These are phyloP conservation scores for Xerophyta viscosa DNA, from an alignment of 106 monocot species.

Conservation along the genomic window DNA sequence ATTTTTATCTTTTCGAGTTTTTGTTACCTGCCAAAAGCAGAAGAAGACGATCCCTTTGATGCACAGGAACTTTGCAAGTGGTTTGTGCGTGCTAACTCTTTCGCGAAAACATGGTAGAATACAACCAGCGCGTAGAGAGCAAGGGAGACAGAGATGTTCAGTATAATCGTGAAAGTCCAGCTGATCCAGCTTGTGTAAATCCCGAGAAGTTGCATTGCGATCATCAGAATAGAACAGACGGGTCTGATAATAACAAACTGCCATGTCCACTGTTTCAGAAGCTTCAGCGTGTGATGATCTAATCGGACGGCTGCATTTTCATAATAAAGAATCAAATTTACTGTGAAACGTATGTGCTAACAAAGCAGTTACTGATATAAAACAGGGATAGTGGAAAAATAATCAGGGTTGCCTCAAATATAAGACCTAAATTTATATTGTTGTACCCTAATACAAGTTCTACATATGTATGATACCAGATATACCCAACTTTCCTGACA, in stretches of 20 bases:
- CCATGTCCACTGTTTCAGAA: constrained; percentile 96
- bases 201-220: constrained; percentile 57
- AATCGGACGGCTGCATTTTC: constrained; percentile 72
- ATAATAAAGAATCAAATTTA: no score
- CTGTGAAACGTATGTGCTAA: no score
- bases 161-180: constrained; percentile 74
- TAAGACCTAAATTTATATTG: no score
- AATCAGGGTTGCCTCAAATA: no score
- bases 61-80: constrained; percentile 91
- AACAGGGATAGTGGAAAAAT: no score
- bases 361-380: no score
- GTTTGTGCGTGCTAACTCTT: constrained; percentile 88
- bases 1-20: no score
- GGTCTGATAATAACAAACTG: constrained; percentile 93
- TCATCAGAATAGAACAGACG: constrained; percentile 85
- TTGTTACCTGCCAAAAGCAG: constrained; percentile 99
- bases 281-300: constrained; percentile 71
- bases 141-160: constrained; percentile 95
- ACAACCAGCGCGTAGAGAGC: constrained; percentile 87
- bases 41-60: constrained; percentile 99
- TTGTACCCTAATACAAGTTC: no score
- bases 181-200: constrained; percentile 70
- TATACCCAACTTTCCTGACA: no score
- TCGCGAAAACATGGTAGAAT: constrained; percentile 95
- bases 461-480: no score